Conservation (phyloP, 2,329 filamentous ascomycete species). For the Ceratocystis colombiana region DNA sequence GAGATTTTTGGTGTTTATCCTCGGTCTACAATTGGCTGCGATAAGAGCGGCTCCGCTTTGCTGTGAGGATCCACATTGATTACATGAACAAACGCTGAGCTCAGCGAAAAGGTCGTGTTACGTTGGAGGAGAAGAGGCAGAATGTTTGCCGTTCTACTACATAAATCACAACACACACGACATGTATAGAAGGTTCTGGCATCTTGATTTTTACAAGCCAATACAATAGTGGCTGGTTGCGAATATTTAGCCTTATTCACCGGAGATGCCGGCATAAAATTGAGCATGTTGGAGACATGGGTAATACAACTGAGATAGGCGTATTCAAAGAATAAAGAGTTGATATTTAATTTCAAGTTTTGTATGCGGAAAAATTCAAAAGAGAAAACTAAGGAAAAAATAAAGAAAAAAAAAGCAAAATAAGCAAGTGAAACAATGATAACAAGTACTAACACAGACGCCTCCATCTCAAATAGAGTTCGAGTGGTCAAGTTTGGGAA, state of each 20-base stretch:
- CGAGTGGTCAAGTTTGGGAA: constrained; percentile 4
- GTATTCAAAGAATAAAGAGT: too few species aligned
- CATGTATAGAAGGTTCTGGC: not conserved
- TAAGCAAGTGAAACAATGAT: not conserved
- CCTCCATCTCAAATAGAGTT: not conserved
- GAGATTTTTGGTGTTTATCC: not conserved
- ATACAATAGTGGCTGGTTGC: too few species aligned
- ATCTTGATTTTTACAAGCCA: too few species aligned
- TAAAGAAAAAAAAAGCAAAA: not conserved
- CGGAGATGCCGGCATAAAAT: not conserved
- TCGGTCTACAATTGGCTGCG: not conserved
- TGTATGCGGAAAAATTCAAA: not conserved
- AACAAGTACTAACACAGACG: constrained; percentile 5
- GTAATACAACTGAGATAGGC: too few species aligned
- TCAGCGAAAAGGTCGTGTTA: not conserved
- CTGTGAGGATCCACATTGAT: not conserved
- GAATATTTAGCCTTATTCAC: too few species aligned
- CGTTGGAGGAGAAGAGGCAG: not conserved
- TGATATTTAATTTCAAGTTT: not conserved
- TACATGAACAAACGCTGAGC: not conserved
- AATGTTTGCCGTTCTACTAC: not conserved
- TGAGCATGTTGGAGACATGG: not conserved
- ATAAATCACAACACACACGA: not conserved
- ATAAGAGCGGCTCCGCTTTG: constrained; percentile 9
- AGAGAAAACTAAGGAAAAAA: not conserved